phyloP scores from a whole-genome alignment of 306 rosid species.

The Pyrus communis region DNA sequence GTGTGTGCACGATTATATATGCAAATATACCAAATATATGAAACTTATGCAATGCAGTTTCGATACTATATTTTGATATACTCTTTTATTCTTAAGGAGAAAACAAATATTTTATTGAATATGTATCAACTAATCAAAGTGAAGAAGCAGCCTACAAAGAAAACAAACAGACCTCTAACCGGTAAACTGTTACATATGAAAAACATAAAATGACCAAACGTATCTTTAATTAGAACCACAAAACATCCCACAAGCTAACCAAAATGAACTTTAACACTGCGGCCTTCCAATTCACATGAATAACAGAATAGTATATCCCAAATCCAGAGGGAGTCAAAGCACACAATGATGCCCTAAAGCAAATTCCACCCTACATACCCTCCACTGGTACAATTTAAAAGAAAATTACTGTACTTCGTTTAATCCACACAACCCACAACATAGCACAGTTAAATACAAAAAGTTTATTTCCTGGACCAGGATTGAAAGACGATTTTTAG shows the following conservation, averaged over 20 bases:
- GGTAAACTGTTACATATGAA: neutral
- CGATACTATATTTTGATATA: neutral
- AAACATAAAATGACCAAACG: neutral
- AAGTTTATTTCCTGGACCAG: too few relatives aligned
- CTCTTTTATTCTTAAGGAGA: neutral
- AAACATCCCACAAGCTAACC: neutral
- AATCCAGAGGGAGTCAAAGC: neutral
- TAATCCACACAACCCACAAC: too few relatives aligned
- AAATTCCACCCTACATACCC: neutral
- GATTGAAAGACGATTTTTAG: too few relatives aligned
- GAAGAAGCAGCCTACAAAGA: neutral
- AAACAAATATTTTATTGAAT: neutral
- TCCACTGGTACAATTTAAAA: neutral
- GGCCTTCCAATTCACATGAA: neutral
- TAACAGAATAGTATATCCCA: neutral
- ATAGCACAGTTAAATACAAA: too few relatives aligned
- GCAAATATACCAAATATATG: neutral
- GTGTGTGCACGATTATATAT: neutral
- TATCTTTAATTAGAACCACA: neutral
- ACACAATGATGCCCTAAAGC: neutral
- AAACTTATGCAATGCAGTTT: neutral
- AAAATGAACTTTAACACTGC: neutral
- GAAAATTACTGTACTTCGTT: neutral
- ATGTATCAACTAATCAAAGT: neutral
- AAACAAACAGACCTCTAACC: neutral